Evolutionary conservation across 140 eudicot genomes (phyloP).

Genomic region (Bidens hawaiensis): DNA sequence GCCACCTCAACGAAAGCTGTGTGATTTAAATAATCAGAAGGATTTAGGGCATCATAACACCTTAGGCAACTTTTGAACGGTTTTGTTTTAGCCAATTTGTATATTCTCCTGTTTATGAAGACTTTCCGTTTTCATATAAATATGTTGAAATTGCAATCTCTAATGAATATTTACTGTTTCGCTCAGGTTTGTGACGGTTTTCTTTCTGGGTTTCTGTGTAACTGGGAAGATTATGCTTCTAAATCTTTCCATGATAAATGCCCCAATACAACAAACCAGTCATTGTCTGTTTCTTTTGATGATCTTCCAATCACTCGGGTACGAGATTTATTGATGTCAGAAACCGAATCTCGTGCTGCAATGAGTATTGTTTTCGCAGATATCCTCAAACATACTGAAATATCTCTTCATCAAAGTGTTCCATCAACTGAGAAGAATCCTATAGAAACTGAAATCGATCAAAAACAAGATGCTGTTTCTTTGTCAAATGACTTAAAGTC

Average conservation of each 20-base stretch:
- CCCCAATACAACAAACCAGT: neutral
- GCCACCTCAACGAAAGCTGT: neutral
- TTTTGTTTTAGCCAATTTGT: neutral
- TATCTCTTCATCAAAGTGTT: neutral
- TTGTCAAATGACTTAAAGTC: neutral
- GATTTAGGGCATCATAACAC: neutral
- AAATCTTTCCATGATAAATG: conserved; percentile 20
- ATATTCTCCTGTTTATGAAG: neutral
- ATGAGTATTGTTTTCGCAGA: conserved; percentile 12
- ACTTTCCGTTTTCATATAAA: neutral
- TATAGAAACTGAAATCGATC: neutral
- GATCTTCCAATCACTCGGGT: conserved; percentile 33
- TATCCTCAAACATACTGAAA: conserved; percentile 13
- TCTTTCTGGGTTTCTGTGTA: conserved; percentile 48
- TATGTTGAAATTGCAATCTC: neutral
- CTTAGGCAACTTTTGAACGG: neutral
- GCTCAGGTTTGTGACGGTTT: conserved; percentile 47
- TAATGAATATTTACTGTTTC: neutral
- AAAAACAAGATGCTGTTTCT: neutral
- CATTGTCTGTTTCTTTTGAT: conserved; percentile 23
- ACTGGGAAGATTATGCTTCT: conserved; percentile 51
- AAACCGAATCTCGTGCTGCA: conserved; percentile 20
- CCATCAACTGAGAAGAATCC: neutral
- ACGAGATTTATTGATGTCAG: conserved; percentile 35
- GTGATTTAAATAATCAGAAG: neutral